phyloP scores from a whole-genome alignment of 768 basidiomycete genomes.

The Calvatia gigantea region DNA sequence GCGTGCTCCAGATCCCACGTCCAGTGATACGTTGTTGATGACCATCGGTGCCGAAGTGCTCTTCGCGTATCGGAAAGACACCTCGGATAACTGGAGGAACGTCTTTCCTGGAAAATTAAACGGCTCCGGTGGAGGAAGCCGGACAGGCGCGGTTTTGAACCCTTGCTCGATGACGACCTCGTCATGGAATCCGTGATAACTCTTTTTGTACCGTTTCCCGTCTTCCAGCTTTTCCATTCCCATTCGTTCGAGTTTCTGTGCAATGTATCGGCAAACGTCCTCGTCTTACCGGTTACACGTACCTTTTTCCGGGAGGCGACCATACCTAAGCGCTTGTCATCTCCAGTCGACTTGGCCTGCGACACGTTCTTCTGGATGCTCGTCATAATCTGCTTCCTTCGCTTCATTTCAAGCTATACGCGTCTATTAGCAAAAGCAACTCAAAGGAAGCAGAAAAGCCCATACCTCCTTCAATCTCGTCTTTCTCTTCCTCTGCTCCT shows the following conservation, averaged over 20 bases:
- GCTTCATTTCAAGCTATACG: constrained; percentile 29
- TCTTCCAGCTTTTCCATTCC: constrained; percentile 30
- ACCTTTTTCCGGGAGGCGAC: constrained; percentile 56
- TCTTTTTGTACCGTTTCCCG: constrained; percentile 27
- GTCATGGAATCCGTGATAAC: constrained; percentile 29
- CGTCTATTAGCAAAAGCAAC: not conserved
- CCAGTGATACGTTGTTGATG: constrained; percentile 27
- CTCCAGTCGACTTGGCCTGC: constrained; percentile 53
- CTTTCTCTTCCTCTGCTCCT: constrained; percentile 42
- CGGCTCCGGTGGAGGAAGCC: constrained; percentile 27
- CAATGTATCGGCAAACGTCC: not conserved
- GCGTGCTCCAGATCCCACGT: constrained; percentile 24
- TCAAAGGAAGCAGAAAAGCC: not conserved
- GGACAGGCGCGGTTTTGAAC: constrained; percentile 30
- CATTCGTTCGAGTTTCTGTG: constrained; percentile 30
- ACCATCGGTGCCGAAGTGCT: constrained; percentile 18
- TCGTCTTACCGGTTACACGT: not conserved
- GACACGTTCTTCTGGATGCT: constrained; percentile 50
- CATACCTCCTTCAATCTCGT: constrained; percentile 39
- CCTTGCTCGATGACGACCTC: constrained; percentile 33
- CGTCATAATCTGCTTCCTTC: constrained; percentile 41
- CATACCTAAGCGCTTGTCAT: constrained; percentile 52
- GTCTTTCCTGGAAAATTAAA: constrained; percentile 27
- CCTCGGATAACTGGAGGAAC: constrained; percentile 30
- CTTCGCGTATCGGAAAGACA: constrained; percentile 27